Evolutionary conservation across 2,329 filamentous ascomycete species (phyloP).

Genomic region (Nemania diffusa): DNA sequence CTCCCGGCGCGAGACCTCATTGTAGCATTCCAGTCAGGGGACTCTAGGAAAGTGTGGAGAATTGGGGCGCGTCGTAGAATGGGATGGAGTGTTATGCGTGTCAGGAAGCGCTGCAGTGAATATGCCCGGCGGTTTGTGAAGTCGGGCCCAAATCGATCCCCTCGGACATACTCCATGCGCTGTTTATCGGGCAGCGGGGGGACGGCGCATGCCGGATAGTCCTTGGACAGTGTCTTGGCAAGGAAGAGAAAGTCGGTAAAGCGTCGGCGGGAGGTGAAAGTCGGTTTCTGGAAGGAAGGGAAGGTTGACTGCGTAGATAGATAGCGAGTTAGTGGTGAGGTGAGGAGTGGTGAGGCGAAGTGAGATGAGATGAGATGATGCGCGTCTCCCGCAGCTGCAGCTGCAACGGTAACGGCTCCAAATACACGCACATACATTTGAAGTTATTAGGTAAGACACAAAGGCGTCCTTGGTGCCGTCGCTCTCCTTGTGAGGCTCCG

Average conservation of each 20-base stretch:
- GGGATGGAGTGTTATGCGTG: conserved; percentile 86
- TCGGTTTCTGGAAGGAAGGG: conserved; percentile 85
- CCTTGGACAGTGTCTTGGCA: conserved; percentile 86
- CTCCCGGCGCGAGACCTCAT: conserved; percentile 83
- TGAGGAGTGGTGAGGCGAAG: background rate
- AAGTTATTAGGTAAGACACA: conserved; percentile 94
- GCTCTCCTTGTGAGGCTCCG: conserved; percentile 89
- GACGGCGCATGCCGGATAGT: conserved; percentile 91
- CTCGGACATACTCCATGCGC: conserved; percentile 98
- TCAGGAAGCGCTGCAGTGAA: conserved; percentile 90
- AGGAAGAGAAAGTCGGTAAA: conserved; percentile 99
- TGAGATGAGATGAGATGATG: background rate
- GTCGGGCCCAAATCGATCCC: conserved; percentile 92
- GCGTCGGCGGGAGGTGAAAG: conserved; percentile 83
- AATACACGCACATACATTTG: conserved; percentile 68
- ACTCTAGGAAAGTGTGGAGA: conserved; percentile 90
- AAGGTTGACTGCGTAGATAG: conserved; percentile 80
- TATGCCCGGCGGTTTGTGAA: conserved; percentile 90
- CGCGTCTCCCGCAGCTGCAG: background rate
- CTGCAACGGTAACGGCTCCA: too few relatives aligned
- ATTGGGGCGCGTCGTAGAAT: conserved; percentile 85
- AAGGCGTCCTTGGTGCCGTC: conserved; percentile 97
- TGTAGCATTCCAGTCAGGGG: conserved; percentile 93
- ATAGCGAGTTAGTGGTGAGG: conserved; percentile 27
- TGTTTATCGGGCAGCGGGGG: conserved; percentile 97